A percentile compares a stretch with the other conserved stretches of the same genome.
phyloP scores from a whole-genome alignment of 2,329 filamentous ascomycete genomes.

The Colletotrichum echinochloae region DNA sequence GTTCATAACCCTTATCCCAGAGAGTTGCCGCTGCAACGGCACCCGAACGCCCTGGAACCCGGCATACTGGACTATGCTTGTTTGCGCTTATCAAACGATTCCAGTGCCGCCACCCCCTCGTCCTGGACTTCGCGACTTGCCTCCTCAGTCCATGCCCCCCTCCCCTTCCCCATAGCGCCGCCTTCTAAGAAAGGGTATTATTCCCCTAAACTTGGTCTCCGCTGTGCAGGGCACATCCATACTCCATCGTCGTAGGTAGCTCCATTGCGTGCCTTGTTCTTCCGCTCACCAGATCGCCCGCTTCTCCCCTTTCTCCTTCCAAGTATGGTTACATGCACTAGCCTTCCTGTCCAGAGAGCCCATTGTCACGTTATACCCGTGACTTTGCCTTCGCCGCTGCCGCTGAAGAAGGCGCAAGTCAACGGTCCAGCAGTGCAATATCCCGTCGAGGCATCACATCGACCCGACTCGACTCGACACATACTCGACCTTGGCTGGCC shows the following conservation, averaged over 20 bases:
- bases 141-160: constrained; percentile 27
- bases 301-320: constrained; percentile 59
- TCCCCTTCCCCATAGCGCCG: constrained; percentile 40
- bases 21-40: constrained; percentile 10
- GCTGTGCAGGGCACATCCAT: constrained; percentile 40
- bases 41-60: constrained; percentile 24
- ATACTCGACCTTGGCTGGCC: constrained; percentile 46
- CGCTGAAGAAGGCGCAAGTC: constrained; percentile 50
- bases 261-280: constrained; percentile 41
- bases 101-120: constrained; percentile 31
- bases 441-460: constrained; percentile 31
- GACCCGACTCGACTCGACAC: constrained; percentile 38
- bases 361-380: constrained; percentile 33
- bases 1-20: constrained; percentile 30
- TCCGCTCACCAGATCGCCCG: constrained; percentile 51
- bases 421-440: constrained; percentile 46
- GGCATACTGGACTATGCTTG: constrained; percentile 29
- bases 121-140: constrained; percentile 33
- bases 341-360: constrained; percentile 38
- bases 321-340: constrained; percentile 61
- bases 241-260: constrained; percentile 43
- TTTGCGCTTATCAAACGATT: constrained; percentile 41
- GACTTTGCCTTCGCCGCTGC: constrained; percentile 40
- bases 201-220: constrained; percentile 40
- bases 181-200: constrained; percentile 41